Conservation (phyloP, 768 basidiomycete species). For the Brasilioporus rufonigricans region DNA sequence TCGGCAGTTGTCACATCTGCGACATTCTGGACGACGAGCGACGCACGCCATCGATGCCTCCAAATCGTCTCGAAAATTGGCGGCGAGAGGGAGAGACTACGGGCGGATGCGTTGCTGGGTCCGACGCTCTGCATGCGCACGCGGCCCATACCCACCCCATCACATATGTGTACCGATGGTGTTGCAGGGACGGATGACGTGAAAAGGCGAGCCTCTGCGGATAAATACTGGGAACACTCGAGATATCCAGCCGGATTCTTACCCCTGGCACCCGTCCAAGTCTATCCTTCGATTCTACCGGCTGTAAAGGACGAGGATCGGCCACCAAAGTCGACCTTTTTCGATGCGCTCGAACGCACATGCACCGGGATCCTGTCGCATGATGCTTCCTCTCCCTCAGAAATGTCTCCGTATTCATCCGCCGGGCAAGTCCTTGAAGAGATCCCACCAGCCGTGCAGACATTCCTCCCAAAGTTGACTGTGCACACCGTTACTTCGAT, state of each 20-base stretch:
- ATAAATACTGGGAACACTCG: slow-evolving; percentile 61
- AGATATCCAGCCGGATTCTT: slow-evolving; percentile 54
- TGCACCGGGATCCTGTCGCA: slow-evolving; percentile 55
- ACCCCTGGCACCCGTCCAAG: slow-evolving; percentile 54
- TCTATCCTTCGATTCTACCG: slow-evolving; percentile 41
- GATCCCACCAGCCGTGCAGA: too few species aligned
- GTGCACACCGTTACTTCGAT: slow-evolving; percentile 77
- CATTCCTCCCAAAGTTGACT: slow-evolving; percentile 60
- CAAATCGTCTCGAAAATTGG: slow-evolving; percentile 83
- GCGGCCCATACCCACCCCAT: slow-evolving; percentile 9
- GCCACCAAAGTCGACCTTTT: slow-evolving; percentile 34
- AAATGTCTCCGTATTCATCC: not conserved
- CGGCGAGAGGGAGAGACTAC: slow-evolving; percentile 60
- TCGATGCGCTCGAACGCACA: slow-evolving; percentile 45
- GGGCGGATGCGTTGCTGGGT: too few species aligned
- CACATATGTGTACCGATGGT: not conserved
- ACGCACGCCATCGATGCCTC: slow-evolving; percentile 69
- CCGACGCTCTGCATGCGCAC: too few species aligned
- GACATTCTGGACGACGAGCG: too few species aligned
- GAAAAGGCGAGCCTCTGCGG: slow-evolving; percentile 23
- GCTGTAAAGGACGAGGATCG: not conserved
- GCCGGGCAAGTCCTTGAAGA: too few species aligned
- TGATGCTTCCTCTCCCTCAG: slow-evolving; percentile 26
- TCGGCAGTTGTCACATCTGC: too few species aligned
- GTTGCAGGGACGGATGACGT: not conserved